Conservation (phyloP, 495 filamentous ascomycete species). For the Stereocaulon alpinum region DNA sequence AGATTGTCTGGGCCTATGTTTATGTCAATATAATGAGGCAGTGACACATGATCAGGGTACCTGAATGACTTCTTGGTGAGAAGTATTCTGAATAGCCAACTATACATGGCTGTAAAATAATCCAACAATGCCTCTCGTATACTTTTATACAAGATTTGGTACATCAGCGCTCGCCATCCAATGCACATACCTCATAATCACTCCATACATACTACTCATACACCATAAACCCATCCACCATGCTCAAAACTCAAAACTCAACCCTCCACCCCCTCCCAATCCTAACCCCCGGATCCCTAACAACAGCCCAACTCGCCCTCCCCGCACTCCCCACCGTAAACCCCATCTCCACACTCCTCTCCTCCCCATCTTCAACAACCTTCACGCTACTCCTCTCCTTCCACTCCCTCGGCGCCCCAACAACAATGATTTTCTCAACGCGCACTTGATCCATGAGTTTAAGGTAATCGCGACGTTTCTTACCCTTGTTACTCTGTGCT, state of each 20-base stretch:
- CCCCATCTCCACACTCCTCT: conserved; percentile 43
- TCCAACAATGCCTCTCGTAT: too few relatives aligned
- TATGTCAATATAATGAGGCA: too few relatives aligned
- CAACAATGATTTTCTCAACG: conserved; percentile 73
- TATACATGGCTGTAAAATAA: too few relatives aligned
- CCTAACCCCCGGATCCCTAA: conserved; percentile 64
- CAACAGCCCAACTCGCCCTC: conserved; percentile 67
- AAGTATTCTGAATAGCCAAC: too few relatives aligned
- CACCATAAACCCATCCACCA: neutral
- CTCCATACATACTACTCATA: neutral
- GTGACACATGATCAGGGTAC: too few relatives aligned
- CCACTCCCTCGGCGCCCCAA: conserved; percentile 69
- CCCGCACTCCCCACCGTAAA: conserved; percentile 48
- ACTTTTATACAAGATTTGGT: neutral
- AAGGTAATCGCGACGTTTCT: conserved; percentile 61
- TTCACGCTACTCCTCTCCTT: conserved; percentile 53
- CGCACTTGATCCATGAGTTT: conserved; percentile 65
- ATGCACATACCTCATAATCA: too few relatives aligned
- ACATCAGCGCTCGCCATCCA: neutral
- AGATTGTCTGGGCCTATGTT: too few relatives aligned
- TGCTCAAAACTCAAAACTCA: conserved; percentile 37
- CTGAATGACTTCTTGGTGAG: too few relatives aligned
- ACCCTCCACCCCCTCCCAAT: conserved; percentile 80
- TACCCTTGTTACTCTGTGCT: conserved; percentile 36
- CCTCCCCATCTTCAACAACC: conserved; percentile 57